Conservation (phyloP, 2,329 filamentous ascomycete genomes). For the Apiospora sp. region DNA sequence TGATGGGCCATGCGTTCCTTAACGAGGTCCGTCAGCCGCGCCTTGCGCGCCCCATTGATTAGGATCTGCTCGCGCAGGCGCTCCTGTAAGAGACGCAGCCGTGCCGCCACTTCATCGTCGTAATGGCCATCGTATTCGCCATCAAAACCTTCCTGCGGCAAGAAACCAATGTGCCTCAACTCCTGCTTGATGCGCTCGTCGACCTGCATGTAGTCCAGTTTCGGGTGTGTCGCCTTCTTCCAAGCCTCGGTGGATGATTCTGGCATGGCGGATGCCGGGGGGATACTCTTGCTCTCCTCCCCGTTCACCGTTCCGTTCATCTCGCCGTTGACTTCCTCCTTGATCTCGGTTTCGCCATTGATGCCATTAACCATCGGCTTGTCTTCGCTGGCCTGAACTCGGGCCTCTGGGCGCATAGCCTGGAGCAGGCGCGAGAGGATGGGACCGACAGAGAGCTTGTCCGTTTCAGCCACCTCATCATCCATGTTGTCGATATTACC, state of each 20-base stretch:
- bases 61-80: constrained; percentile 85
- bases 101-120: constrained; percentile 93
- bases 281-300: constrained; percentile 53
- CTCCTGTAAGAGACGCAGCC: constrained; percentile 83
- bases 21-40: constrained; percentile 84
- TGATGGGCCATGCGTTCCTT: constrained; percentile 95
- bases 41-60: constrained; percentile 89
- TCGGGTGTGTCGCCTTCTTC: constrained; percentile 78
- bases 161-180: constrained; percentile 87
- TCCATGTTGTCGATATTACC: constrained; percentile 87
- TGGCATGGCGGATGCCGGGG: constrained; percentile 80
- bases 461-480: constrained; percentile 86
- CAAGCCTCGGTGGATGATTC: constrained; percentile 79
- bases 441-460: constrained; percentile 88
- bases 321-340: constrained; percentile 63
- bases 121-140: constrained; percentile 89
- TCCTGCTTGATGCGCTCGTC: constrained; percentile 94
- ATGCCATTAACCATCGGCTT: constrained; percentile 61
- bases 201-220: constrained; percentile 84
- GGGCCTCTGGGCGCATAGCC: constrained; percentile 79
- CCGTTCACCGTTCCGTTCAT: constrained; percentile 47
- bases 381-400: constrained; percentile 63
- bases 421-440: constrained; percentile 83
- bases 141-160: constrained; percentile 69
- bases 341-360: constrained; percentile 52